Base-by-base conservation (phyloP, 257 asterid genomes). In the Solanum paucissectum region DNA sequence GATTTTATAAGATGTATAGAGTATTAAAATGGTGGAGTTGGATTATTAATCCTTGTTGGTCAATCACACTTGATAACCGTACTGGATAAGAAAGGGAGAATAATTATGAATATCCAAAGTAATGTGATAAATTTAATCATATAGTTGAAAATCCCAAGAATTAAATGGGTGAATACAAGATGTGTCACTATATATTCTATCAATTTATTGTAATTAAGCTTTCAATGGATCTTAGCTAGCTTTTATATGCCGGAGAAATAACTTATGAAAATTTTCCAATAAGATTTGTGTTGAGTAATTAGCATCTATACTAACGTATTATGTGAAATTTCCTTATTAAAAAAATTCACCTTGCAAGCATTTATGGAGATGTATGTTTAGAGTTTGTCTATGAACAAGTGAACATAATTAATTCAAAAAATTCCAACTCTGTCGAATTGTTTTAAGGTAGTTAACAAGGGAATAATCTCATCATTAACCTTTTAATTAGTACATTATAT, bases 381-480 rank as follows among this genome's bases (percentile, higher is more conserved):
- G 83, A 38, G 66, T 21, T 37, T 85, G 87, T 44, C 69, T 85
- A 16, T 69, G 42, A 69, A 55, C 52, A 85, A 66, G 40, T 40
- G 32, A 66, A 60, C 87, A 77, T 33, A 52, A 34, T 87, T 27
- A 86, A 71, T 84, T 85, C 58, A 77, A 77, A 42, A 27, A 40
- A 42, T 42, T 86, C 52, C 86, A 74, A 73, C n/a, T 33, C 85
- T 84, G 74, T 85, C 82, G 5, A 66, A 3, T 25, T 27, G 55
- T 89, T 29, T 87, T 87, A 87, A 91, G 89, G 92, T 85, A 52
- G 90, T 90, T 90, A 82, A 88, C 69, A 85, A 88, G 44, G 88
- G 91, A 86, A 89, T 90, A 90, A 91, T 88, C 91, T 49, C 89
- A 93, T 93, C 88, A 90, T 93, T 90, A 90, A 69, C 29, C 12